Base-by-base conservation (phyloP, 371 early-diverging fungal genomes). In the Blakeslea trispora region DNA sequence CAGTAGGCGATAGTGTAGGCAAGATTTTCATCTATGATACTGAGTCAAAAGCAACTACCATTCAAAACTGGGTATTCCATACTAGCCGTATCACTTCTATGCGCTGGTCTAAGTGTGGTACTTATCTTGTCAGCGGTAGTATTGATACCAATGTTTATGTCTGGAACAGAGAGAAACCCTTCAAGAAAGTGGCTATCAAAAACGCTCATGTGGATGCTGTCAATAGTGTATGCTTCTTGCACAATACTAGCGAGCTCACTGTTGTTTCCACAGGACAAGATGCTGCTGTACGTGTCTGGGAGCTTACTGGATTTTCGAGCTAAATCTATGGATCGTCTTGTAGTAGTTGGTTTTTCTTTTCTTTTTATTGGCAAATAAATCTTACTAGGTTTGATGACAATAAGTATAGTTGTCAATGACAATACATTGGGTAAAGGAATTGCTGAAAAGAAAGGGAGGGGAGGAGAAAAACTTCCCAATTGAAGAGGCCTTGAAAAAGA, bases 121-220 rank as follows among this genome's bases (percentile, higher is more conserved):
- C 63, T 13, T 86, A 88, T 63, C 86, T 90, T 5, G 96, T 86
- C 1, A 91, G 92, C 42, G 90, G 91, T 17, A 81, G 89, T 39
- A 79, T 97, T 44, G 98, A 98, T 68, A 92, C 94, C 55, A 85
- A 92, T 68, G 80, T 97, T 22, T 91, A 88, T 64, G 84, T 97
- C 7, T 98, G 97, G 96, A 89, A 86, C 60, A 82, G 87, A 2
- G 91, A 88, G 37, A 79, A 79, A 45, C 93, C 94, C 17, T 79
- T 81, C 71, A 88, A 90, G 67, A 85, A 84, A 63, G 81, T 92
- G 28, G 68, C 78, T 18, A 89, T 96, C 62, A 87, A 86, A 53
- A 87, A 88, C 50, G 96, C 96, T 0, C 97, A 97, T 57, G 72
- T 83, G 41, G 92, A 90, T 56, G 85, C 87, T 39, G 93, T 91